A percentile compares a stretch with the other conserved stretches of the same genome.
These are phyloP conservation scores for Serendipita sp. DNA, from an alignment of 768 basidiomycete genomes.

Conservation along the genomic window DNA sequence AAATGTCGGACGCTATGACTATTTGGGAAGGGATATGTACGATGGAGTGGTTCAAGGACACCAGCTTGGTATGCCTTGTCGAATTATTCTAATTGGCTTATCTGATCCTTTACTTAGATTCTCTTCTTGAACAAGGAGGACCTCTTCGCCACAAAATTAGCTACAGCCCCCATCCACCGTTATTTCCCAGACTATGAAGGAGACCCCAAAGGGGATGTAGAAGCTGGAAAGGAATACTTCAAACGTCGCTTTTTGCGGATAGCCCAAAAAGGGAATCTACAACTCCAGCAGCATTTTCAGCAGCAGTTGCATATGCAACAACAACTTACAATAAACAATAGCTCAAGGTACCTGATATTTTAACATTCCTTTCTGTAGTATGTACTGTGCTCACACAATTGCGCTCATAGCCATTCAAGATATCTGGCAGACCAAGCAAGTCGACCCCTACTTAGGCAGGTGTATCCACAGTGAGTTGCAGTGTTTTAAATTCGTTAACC, in stretches of 20 bases:
- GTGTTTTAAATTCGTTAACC: too few species aligned
- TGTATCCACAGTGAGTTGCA: too few species aligned
- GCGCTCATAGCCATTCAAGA: too few species aligned
- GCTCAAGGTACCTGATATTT: too few species aligned
- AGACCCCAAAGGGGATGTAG: constrained; percentile 32
- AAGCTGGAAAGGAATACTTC: constrained; percentile 80
- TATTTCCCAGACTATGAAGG: constrained; percentile 79
- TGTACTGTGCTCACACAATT: too few species aligned
- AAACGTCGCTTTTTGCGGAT: constrained; percentile 67
- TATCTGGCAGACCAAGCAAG: too few species aligned
- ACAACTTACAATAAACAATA: too few species aligned
- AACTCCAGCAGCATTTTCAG: neutral
- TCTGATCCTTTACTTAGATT: constrained; percentile 34
- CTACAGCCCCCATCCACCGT: constrained; percentile 65
- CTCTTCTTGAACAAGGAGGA: constrained; percentile 94
- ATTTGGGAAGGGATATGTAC: constrained; percentile 98
- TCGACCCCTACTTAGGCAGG: too few species aligned
- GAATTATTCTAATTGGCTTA: neutral
- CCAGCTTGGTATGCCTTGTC: constrained; percentile 51
- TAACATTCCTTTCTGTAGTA: too few species aligned
- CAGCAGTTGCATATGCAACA: too few species aligned
- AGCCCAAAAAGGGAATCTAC: constrained; percentile 45
- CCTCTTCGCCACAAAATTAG: constrained; percentile 70
- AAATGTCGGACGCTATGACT: constrained; percentile 98
- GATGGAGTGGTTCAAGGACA: constrained; percentile 91